phyloP scores from a whole-genome alignment of 345 rosid genomes.

The Trapa bicornis region DNA sequence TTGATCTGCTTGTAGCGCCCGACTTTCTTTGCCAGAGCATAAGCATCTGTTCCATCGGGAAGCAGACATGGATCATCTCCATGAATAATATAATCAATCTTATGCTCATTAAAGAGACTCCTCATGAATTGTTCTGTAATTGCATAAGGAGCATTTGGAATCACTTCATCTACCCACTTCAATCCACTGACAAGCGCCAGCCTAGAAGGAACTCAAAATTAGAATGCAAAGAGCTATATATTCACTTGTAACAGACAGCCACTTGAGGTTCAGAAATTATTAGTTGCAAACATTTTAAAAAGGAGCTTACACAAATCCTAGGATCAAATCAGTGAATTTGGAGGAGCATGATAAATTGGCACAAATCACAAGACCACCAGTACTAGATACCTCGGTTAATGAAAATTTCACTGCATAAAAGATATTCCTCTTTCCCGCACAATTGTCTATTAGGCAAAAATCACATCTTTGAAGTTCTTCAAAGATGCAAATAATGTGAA shows the following conservation, averaged over 20 bases:
- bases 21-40: constrained; percentile 74
- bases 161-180: constrained; percentile 96
- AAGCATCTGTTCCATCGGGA: constrained; percentile 96
- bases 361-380: not conserved
- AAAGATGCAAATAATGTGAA: not conserved
- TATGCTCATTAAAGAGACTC: constrained; percentile 61
- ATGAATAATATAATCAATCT: constrained; percentile 82
- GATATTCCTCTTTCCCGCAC: not conserved
- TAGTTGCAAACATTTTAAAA: not conserved
- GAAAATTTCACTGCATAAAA: not conserved
- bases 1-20: constrained; percentile 94
- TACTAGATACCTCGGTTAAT: not conserved
- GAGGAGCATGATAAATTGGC: not conserved
- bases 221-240: constrained; percentile 9
- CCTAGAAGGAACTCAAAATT: constrained; percentile 24
- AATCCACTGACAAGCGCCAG: constrained; percentile 77
- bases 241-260: not conserved
- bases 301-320: not conserved
- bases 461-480: not conserved
- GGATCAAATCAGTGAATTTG: not conserved
- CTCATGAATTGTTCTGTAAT: constrained; percentile 85
- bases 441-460: not conserved
- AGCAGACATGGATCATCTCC: constrained; percentile 96
- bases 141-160: constrained; percentile 79
- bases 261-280: not conserved